Percentiles rank a stretch among this genome's conserved stretches.
Conservation (phyloP, 169 alveolate species). For the Eimeria maxima region DNA sequence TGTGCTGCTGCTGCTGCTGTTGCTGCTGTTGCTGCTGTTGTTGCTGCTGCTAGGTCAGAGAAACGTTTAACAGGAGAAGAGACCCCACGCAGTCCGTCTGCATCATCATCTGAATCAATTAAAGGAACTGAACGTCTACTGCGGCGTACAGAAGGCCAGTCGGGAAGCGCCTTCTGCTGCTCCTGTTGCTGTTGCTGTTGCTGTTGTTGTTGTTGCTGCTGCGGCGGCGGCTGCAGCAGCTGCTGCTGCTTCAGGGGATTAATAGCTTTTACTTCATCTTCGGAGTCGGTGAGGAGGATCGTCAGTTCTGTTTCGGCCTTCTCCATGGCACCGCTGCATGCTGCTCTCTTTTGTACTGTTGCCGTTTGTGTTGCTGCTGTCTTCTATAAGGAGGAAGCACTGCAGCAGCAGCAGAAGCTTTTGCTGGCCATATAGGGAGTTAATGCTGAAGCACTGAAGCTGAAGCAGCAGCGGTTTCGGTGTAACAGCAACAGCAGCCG, state of each 20-base stretch:
- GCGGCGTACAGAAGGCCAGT: neutral
- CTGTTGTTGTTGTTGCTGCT: too few species aligned
- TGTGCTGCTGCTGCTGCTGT: too few species aligned
- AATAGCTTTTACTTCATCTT: neutral
- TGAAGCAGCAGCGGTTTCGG: neutral
- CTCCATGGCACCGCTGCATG: conserved; percentile 11
- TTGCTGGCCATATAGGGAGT: too few species aligned
- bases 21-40: too few species aligned
- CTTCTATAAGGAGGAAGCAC: neutral
- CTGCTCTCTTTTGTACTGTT: too few species aligned
- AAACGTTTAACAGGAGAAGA: too few species aligned
- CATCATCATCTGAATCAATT: neutral
- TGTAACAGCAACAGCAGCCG: neutral
- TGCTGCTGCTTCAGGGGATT: neutral
- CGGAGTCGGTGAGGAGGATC: conserved; percentile 31
- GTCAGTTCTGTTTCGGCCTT: neutral
- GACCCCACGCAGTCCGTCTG: neutral
- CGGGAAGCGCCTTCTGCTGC: neutral
- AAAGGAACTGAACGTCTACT: neutral
- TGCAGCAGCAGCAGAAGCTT: neutral
- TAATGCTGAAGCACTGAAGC: too few species aligned
- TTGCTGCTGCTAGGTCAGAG: too few species aligned
- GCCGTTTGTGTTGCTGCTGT: too few species aligned
- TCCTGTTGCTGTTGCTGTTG: neutral
- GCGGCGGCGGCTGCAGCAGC: neutral